Conservation (phyloP, 2,329 filamentous ascomycete species). For the Nannizzia gypsea region DNA sequence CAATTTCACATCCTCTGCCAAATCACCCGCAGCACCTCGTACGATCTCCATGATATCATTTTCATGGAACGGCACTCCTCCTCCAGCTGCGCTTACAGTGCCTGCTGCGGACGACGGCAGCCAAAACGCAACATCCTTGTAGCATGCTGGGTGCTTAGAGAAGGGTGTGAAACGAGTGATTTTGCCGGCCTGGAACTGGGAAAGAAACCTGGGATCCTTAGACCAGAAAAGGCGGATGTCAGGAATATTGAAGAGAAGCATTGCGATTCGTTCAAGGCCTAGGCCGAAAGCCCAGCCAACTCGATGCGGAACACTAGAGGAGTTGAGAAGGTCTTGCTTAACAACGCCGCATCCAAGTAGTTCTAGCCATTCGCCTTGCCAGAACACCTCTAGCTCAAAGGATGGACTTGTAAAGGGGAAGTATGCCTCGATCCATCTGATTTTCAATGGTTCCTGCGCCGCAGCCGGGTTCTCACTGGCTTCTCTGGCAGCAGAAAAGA, state of each 20-base stretch:
- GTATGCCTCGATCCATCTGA: slow-evolving; percentile 93
- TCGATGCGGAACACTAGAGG: slow-evolving; percentile 61
- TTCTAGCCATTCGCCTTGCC: slow-evolving; percentile 90
- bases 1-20: slow-evolving; percentile 75
- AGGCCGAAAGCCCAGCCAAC: slow-evolving; percentile 94
- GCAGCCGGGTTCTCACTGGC: slow-evolving; percentile 36
- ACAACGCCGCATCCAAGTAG: slow-evolving; percentile 87
- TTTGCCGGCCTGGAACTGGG: slow-evolving; percentile 55
- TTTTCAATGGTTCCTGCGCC: slow-evolving; percentile 60
- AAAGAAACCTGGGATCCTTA: slow-evolving; percentile 68
- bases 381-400: slow-evolving; percentile 94
- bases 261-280: slow-evolving; percentile 87
- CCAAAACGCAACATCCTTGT: slow-evolving; percentile 95
- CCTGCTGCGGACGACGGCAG: slow-evolving; percentile 39
- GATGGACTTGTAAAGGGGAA: slow-evolving; percentile 95
- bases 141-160: slow-evolving; percentile 79
- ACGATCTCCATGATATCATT: slow-evolving; percentile 98
- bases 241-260: slow-evolving; percentile 91
- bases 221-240: slow-evolving; percentile 98
- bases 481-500: slow-evolving; percentile 66
- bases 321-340: slow-evolving; percentile 66
- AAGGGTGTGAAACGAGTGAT: slow-evolving; percentile 67
- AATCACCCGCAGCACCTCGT: slow-evolving; percentile 65
- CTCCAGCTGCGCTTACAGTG: slow-evolving; percentile 27
- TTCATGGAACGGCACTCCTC: slow-evolving; percentile 57